Conservation (phyloP, 176 grass and related monocot genomes). For the Oryza longistaminata region DNA sequence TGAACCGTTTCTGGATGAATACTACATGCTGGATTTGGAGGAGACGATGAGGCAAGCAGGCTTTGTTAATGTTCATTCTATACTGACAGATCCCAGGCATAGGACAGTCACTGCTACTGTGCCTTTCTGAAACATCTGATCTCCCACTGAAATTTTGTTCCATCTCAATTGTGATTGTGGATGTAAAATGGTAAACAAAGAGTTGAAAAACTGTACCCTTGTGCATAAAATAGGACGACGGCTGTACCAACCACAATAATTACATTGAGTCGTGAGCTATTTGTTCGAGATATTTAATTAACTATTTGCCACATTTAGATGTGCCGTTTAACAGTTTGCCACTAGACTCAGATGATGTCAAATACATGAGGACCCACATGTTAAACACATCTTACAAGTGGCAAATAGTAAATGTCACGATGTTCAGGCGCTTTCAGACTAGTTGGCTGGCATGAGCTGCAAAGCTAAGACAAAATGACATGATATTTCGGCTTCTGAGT, state of each 20-base stretch:
- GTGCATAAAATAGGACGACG: neutral
- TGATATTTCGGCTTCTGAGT: neutral
- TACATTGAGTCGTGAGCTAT: neutral
- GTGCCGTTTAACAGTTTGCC: too few relatives aligned
- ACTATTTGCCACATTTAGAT: too few relatives aligned
- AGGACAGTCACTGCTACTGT: conserved; percentile 86
- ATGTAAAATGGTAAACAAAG: neutral
- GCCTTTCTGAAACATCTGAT: conserved; percentile 35
- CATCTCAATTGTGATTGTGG: neutral
- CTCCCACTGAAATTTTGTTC: neutral
- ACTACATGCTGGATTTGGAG: conserved; percentile 84
- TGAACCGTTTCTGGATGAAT: conserved; percentile 84
- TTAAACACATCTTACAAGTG: too few relatives aligned
- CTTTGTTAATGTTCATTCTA: conserved; percentile 62
- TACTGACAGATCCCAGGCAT: conserved; percentile 77
- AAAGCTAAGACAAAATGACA: neutral
- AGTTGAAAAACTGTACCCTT: neutral
- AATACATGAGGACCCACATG: too few relatives aligned
- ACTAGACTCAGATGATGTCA: too few relatives aligned
- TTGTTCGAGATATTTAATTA: neutral
- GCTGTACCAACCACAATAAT: neutral
- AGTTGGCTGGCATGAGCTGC: neutral
- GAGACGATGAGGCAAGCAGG: conserved; percentile 53
- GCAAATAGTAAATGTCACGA: too few relatives aligned
- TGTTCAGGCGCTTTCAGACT: too few relatives aligned